A percentile compares a stretch with the other conserved stretches of the same genome.
Evolutionary conservation across 2,329 filamentous ascomycete species (phyloP).

Genomic region (Fusarium mexicanum): DNA sequence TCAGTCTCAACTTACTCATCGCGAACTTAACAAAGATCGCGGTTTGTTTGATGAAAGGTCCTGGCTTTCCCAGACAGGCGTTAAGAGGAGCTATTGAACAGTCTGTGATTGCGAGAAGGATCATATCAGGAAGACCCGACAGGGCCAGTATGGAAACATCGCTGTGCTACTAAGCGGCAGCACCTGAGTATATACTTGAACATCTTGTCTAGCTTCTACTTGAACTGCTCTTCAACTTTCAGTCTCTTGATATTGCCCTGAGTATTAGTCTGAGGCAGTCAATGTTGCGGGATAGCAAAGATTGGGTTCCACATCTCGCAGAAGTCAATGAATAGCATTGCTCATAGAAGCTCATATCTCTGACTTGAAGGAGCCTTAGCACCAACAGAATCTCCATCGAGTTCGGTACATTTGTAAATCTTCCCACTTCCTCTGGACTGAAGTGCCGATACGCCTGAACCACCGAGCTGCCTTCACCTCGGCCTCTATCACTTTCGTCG

Average conservation of each 20-base stretch:
- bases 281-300: background rate
- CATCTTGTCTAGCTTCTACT: background rate
- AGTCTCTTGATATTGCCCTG: too few relatives aligned
- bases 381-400: background rate
- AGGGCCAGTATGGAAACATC: background rate
- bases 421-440: background rate
- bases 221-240: background rate
- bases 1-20: background rate
- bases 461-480: background rate
- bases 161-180: background rate
- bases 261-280: background rate
- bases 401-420: background rate
- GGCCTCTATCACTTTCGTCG: fast-evolving
- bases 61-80: background rate
- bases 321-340: background rate
- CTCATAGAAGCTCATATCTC: background rate
- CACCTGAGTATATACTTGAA: background rate
- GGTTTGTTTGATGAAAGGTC: background rate
- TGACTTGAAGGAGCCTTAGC: background rate
- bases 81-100: background rate
- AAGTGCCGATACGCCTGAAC: background rate
- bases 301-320: background rate
- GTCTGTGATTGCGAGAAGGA: background rate
- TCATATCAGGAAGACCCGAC: too few relatives aligned
- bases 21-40: background rate